Conservation (phyloP, 1,139 yeast genomes). For the Hyphopichia buzzinii region DNA sequence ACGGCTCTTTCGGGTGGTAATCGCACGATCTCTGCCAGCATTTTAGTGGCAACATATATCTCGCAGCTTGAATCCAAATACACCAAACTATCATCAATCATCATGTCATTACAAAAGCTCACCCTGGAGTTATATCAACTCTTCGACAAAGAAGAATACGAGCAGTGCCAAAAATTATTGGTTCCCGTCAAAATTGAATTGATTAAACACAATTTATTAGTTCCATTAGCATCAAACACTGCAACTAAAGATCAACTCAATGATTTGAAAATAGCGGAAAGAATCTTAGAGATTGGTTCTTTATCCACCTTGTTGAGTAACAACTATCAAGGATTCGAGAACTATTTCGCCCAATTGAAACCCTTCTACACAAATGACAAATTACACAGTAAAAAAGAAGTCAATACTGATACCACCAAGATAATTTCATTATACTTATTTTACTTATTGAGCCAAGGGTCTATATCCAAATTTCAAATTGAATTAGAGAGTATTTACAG, state of each 20-base stretch:
- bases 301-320: constrained; percentile 65
- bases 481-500: constrained; percentile 75
- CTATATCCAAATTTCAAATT: constrained; percentile 83
- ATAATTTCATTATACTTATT: constrained; percentile 75
- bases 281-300: constrained; percentile 85
- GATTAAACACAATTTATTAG: constrained; percentile 71
- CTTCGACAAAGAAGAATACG: constrained; percentile 62
- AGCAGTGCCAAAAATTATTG: constrained; percentile 56
- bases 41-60: neutral
- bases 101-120: constrained; percentile 48
- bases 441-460: constrained; percentile 76
- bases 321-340: constrained; percentile 65
- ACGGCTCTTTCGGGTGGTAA: too few relatives aligned
- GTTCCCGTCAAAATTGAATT: constrained; percentile 76
- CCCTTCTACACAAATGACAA: constrained; percentile 61
- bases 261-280: constrained; percentile 76
- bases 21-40: neutral
- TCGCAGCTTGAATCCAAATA: too few relatives aligned
- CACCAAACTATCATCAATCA: neutral
- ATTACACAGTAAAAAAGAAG: constrained; percentile 56
- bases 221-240: constrained; percentile 54
- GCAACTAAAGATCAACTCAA: constrained; percentile 45
- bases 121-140: constrained; percentile 67
- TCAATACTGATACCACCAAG: constrained; percentile 58
- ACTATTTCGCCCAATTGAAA: constrained; percentile 70